Base-by-base conservation (phyloP, 139 green algal genomes). In the Asterochloris sp. region DNA sequence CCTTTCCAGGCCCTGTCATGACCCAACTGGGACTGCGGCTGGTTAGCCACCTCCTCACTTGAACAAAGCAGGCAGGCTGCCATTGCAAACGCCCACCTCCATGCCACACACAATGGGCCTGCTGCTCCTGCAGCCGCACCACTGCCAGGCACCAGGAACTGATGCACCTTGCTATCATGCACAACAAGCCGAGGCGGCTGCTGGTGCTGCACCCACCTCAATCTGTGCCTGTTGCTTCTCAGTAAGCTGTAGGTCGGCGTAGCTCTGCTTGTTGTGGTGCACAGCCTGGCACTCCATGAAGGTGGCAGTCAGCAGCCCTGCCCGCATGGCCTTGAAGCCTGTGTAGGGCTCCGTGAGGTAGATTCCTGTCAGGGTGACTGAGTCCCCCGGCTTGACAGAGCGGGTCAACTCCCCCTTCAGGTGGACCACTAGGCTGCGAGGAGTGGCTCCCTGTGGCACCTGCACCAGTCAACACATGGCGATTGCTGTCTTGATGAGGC, bases 371-470 rank as follows among this genome's bases (percentile, higher is more conserved):
- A 99, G 78, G 11, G 87, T 87, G 24, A 99, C 92, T 19, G 86
- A 83, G 80, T 99, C 95, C 11, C 96, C 96, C 0, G 96, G 91
- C 82, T 97, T 96, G 12, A 96, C 86, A 71, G 54, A 84, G 66
- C 96, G 90, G 14, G 95, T 98, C 24, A 99, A 89, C 82, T 94
- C 90, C 12, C 96, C 97, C 29, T 86, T 85, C 27, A 99, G 83
- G 74, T 98, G 94, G 4, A 99, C 85, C 19, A 89, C 93, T 84
- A 99, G 88, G 68, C 91, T 94, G 78, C 97, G 92, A 2, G 97
- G 97, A 0, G 96, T 98, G 68, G 93, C 90, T 74, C 97, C 97
- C 85, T 98, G 91, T 13, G 97, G 97, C 29, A 99, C 97, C 89
- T 98, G 90, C 62, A 88, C 86, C 0, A 81, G 69, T 27, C 89